Evolutionary conservation across 2,329 filamentous ascomycete species (phyloP), one percentile per base, ranked within the genome.

Genomic region (Ilyonectria mors-panacis): DNA sequence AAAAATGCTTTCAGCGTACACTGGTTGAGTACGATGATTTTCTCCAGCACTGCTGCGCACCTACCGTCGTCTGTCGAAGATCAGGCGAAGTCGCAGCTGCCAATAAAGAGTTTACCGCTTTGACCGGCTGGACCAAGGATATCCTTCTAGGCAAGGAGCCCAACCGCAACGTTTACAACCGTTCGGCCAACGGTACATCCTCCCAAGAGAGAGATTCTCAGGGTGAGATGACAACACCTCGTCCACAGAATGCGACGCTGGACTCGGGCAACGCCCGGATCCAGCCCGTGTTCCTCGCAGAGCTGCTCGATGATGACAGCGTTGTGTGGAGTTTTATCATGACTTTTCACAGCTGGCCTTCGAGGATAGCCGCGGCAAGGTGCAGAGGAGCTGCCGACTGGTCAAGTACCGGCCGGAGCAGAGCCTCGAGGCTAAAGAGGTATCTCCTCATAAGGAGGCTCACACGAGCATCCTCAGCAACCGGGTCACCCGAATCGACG

Each of bases 51-150:
- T 94, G 92, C 67, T 94, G 94, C 44, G 97, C 94, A 4, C 96
- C 96, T 0, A 97, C 95, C 0, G 90, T 99, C 65, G 94, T 98
- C 28, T 97, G 94, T 77, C 91, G 96, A 54, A 90, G 96, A 54
- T 97, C 95, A 0, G 96, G 96, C 57, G 96, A 98, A 79, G 91
- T 99, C n/a, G 95, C 94, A 1, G 94, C 94, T 4, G 94, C 97
- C 23, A 97, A 96, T 78, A 97, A 98, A 81, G 96, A 98, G 79
- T 99, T 99, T 74, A 94, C 92, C n/a, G 93, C 97, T 33, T 84
- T 99, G 60, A 98, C 96, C 0, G 96, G 95, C 6, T 99, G 96
- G 96, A 93, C 91, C 59, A 95, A 94, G 76, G 93, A 96, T 54
- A 91, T 98, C 0, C 85, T 99, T 1, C 86, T 98, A 1, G 96